phyloP scores from a whole-genome alignment of 2,329 filamentous ascomycete genomes.

The Pestalotiopsis sp. region DNA sequence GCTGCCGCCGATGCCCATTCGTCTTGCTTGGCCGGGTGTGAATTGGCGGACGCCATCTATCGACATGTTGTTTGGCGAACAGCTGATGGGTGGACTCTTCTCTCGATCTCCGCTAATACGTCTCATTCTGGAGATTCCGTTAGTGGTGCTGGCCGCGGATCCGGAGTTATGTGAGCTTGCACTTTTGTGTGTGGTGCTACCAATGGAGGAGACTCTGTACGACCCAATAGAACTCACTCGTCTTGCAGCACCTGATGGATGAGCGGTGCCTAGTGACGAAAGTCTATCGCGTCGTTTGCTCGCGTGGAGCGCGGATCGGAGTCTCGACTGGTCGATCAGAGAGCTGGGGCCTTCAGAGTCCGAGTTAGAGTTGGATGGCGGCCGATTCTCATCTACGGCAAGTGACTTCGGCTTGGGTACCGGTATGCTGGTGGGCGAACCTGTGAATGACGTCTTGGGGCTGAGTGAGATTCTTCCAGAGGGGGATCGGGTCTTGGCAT shows the following conservation, averaged over 20 bases:
- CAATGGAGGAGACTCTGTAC: conserved; percentile 20
- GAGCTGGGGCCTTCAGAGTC: conserved; percentile 51
- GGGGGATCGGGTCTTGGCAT: conserved; percentile 52
- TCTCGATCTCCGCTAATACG: conserved; percentile 53
- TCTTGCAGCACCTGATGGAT: conserved; percentile 35
- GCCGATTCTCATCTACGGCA: conserved; percentile 55
- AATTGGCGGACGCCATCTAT: conserved; percentile 38
- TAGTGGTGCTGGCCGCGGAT: conserved; percentile 50
- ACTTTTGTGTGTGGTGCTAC: conserved; percentile 30
- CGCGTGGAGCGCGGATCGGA: conserved; percentile 56
- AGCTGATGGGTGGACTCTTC: conserved; percentile 55
- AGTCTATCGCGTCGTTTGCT: conserved; percentile 49
- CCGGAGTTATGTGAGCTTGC: conserved; percentile 37
- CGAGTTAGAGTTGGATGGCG: conserved; percentile 43
- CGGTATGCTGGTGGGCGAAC: neutral
- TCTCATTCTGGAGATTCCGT: conserved; percentile 58
- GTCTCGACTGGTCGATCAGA: conserved; percentile 54
- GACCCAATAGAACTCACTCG: conserved; percentile 50
- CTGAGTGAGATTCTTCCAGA: conserved; percentile 36
- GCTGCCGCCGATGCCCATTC: conserved; percentile 57
- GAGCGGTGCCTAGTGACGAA: conserved; percentile 37
- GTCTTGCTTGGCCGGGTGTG: conserved; percentile 57
- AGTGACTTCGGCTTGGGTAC: conserved; percentile 6
- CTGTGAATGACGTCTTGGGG: conserved; percentile 26
- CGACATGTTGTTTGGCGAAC: conserved; percentile 46